A percentile compares a stretch with the other conserved stretches of the same genome.
These are phyloP conservation scores for Curvularia sp. DNA, from an alignment of 2,329 filamentous ascomycete species.

Conservation along the genomic window DNA sequence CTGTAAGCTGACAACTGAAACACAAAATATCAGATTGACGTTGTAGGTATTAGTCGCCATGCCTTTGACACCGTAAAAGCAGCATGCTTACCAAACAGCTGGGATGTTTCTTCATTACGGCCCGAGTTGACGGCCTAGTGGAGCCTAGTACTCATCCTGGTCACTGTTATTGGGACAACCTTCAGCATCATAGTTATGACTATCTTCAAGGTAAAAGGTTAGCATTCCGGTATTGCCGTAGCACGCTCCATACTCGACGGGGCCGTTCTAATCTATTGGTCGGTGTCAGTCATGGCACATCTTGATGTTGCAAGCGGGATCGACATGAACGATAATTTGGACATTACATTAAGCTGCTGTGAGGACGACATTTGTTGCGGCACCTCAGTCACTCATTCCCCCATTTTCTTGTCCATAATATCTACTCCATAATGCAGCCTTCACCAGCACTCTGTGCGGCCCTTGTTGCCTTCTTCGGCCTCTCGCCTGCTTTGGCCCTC, in stretches of 20 bases:
- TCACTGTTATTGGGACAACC: background rate
- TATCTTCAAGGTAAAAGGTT: too few relatives aligned
- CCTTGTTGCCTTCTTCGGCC: conserved; percentile 1
- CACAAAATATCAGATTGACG: background rate
- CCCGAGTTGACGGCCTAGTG: background rate
- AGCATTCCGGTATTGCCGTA: background rate
- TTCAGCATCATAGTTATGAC: background rate
- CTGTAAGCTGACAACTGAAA: background rate
- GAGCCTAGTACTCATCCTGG: background rate
- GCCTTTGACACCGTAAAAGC: background rate
- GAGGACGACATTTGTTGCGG: background rate
- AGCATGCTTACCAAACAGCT: background rate
- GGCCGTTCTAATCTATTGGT: background rate
- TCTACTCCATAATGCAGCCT: background rate
- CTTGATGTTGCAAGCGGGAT: background rate
- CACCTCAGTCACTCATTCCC: background rate
- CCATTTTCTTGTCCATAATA: background rate
- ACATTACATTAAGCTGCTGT: background rate
- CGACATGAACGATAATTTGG: background rate
- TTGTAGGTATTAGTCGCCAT: background rate
- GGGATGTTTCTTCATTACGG: background rate
- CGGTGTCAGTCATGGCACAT: background rate
- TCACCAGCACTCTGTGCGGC: background rate
- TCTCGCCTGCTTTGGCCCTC: background rate
- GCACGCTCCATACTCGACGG: background rate